A percentile compares a stretch with the other conserved stretches of the same genome.
Evolutionary conservation across 257 asterid genomes (phyloP).

Genomic region (Gardenia jasminoides): DNA sequence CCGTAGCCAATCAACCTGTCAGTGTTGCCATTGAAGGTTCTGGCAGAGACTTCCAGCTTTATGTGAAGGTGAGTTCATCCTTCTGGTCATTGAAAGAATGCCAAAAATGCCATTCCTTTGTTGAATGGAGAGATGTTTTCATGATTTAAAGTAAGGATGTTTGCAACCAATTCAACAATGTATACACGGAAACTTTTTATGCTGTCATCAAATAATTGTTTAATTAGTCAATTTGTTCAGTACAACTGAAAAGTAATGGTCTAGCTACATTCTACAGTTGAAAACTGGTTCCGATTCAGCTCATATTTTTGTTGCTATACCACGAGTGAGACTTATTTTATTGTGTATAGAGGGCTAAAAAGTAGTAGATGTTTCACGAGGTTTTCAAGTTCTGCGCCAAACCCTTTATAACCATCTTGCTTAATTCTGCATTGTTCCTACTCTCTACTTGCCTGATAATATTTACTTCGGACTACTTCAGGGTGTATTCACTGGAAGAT

Average conservation of each 20-base stretch:
- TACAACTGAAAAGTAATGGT: background rate
- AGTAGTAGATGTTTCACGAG: no score
- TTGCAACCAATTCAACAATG: background rate
- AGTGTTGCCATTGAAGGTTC: constrained; percentile 76
- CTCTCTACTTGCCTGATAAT: no score
- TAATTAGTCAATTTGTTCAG: background rate
- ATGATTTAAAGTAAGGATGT: background rate
- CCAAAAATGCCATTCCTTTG: background rate
- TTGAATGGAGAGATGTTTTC: background rate
- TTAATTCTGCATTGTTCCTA: background rate
- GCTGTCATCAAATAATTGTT: background rate
- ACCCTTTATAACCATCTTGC: background rate
- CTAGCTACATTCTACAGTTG: background rate
- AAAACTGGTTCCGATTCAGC: background rate
- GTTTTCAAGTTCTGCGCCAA: background rate
- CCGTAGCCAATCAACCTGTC: constrained; percentile 53
- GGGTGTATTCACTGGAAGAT: constrained; percentile 67
- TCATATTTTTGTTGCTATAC: background rate
- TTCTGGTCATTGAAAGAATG: background rate
- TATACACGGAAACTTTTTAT: background rate
- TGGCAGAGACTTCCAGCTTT: constrained; percentile 66
- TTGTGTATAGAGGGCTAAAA: no score
- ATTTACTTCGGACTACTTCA: constrained; percentile 13
- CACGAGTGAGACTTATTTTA: no score
- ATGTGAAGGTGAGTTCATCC: constrained; percentile 13